A percentile compares a stretch with the other conserved stretches of the same genome.
These are phyloP conservation scores for Pseudogymnoascus sp. DNA, from an alignment of 2,329 filamentous ascomycete species.

Conservation along the genomic window DNA sequence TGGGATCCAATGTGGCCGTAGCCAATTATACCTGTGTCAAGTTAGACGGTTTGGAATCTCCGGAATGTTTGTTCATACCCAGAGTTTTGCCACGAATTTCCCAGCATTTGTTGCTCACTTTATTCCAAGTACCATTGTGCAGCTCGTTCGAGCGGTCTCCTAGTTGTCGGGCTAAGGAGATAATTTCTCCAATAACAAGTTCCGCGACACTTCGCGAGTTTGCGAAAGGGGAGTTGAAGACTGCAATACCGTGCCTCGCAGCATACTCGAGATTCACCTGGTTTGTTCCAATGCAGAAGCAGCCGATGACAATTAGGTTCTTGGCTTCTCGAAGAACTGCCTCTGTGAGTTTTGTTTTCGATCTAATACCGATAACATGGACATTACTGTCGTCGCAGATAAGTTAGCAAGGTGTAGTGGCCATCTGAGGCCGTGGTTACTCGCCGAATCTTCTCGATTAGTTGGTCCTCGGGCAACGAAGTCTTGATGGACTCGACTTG, in stretches of 20 bases:
- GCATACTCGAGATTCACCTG: conserved; percentile 83
- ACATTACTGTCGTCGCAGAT: conserved; percentile 56
- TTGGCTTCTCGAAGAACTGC: conserved; percentile 80
- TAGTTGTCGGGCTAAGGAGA: conserved; percentile 81
- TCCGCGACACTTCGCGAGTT: conserved; percentile 97
- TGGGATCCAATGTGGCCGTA: conserved; percentile 98
- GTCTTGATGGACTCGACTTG: conserved; percentile 89
- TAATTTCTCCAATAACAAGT: conserved; percentile 90
- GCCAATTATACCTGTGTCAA: conserved; percentile 65
- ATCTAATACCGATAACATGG: conserved; percentile 95
- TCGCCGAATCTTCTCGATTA: conserved; percentile 93
- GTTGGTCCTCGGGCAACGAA: conserved; percentile 81
- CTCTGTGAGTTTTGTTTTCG: conserved; percentile 88
- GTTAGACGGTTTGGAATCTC: conserved; percentile 12
- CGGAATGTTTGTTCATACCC: conserved; percentile 39
- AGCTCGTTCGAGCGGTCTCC: conserved; percentile 89
- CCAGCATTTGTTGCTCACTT: conserved; percentile 94
- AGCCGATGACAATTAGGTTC: conserved; percentile 90
- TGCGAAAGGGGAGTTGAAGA: conserved; percentile 98
- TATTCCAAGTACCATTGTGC: conserved; percentile 94
- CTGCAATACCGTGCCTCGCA: conserved; percentile 77
- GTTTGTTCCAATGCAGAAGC: conserved; percentile 98
- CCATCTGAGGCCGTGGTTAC: conserved; percentile 25
- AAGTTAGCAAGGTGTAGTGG: conserved; percentile 16
- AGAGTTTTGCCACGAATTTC: conserved; percentile 96